Percentiles rank a stretch among this genome's conserved stretches.
Evolutionary conservation across 208 protist genomes (phyloP).

Genomic region (Leishmania lainsoni): DNA sequence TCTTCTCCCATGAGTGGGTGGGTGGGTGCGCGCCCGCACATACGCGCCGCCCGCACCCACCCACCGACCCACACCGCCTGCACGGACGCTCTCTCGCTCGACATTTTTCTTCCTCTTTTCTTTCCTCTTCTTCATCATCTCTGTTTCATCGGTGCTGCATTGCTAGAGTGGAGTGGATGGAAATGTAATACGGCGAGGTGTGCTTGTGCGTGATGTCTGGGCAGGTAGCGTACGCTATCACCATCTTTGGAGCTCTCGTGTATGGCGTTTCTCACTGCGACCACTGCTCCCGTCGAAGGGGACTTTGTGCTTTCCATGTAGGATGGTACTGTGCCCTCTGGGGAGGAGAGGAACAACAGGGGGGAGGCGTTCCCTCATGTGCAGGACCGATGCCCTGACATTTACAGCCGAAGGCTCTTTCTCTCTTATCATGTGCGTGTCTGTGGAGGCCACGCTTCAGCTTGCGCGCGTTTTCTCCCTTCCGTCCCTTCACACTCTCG

Average conservation of each 20-base stretch:
- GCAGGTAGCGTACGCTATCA: no score
- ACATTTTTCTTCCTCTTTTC: background rate
- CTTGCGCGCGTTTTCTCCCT: background rate
- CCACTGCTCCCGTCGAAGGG: background rate
- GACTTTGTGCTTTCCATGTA: background rate
- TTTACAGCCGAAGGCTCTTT: background rate
- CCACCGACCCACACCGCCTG: background rate
- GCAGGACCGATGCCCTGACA: background rate
- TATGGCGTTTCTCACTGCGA: background rate
- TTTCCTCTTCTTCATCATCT: background rate
- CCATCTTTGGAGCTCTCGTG: no score
- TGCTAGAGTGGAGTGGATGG: background rate
- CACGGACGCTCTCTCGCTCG: background rate
- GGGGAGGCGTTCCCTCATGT: background rate
- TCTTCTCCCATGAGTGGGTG: background rate
- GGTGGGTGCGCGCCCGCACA: no score
- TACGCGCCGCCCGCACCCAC: background rate
- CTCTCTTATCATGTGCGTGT: background rate
- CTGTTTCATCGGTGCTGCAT: background rate
- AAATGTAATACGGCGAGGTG: background rate
- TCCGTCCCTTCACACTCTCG: background rate
- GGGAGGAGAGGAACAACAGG: background rate
- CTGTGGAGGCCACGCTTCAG: background rate
- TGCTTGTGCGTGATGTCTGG: background rate
- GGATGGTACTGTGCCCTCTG: background rate